Evolutionary conservation across 331 rosid genomes (phyloP).

Genomic region (Arachis monticola): DNA sequence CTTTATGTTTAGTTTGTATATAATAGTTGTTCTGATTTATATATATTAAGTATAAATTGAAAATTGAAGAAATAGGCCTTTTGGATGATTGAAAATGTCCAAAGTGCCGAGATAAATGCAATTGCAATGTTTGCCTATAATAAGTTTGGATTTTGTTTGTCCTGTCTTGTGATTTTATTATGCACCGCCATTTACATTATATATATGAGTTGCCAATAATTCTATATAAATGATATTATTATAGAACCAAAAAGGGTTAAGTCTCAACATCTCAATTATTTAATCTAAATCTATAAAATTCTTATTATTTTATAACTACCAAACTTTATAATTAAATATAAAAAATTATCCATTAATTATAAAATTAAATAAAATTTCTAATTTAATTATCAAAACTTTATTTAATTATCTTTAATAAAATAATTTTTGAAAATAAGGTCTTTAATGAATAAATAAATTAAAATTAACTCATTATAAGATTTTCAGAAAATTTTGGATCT

Average conservation of each 20-base stretch:
- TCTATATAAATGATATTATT: not conserved
- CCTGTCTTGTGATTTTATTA: not conserved
- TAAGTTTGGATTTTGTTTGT: not conserved
- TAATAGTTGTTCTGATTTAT: not conserved
- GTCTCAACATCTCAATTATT: too few species aligned
- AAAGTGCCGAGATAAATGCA: slow-evolving; percentile 65
- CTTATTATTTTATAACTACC: too few species aligned
- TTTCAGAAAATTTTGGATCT: too few species aligned
- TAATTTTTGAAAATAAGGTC: too few species aligned
- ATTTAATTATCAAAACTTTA: too few species aligned
- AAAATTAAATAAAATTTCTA: too few species aligned
- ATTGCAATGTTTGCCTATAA: slow-evolving; percentile 71
- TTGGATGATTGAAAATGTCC: slow-evolving; percentile 63
- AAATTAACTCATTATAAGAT: too few species aligned
- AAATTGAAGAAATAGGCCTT: slow-evolving; percentile 49
- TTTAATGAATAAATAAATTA: too few species aligned
- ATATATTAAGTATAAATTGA: slow-evolving; percentile 57
- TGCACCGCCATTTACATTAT: not conserved
- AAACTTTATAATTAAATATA: too few species aligned
- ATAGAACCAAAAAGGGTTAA: not conserved
- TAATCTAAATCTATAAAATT: too few species aligned
- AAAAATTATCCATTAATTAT: too few species aligned
- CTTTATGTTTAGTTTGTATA: not conserved
- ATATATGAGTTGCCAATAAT: not conserved
- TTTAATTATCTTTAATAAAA: too few species aligned